phyloP scores from a whole-genome alignment of 495 filamentous ascomycete genomes.

The Rostrohypoxylon terebratum region DNA sequence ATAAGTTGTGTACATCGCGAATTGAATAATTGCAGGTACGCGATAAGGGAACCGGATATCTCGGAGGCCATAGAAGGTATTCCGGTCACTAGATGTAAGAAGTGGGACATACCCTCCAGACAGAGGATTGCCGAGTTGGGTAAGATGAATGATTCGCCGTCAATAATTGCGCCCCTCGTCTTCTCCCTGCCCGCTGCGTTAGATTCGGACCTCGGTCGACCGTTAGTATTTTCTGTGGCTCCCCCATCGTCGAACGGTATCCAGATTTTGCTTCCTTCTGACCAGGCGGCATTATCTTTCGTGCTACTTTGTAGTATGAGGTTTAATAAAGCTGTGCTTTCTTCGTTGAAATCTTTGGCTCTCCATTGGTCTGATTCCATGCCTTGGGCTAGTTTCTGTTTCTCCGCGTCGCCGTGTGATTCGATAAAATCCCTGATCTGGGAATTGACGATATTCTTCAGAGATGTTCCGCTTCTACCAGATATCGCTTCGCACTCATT shows the following conservation, averaged over 20 bases:
- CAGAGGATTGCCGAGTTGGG: conserved; percentile 83
- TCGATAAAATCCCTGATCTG: conserved; percentile 93
- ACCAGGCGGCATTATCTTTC: conserved; percentile 81
- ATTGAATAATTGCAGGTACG: conserved; percentile 89
- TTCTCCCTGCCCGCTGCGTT: conserved; percentile 75
- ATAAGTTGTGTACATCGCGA: conserved; percentile 93
- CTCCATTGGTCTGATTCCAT: conserved; percentile 95
- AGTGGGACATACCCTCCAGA: conserved; percentile 81
- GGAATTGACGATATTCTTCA: conserved; percentile 89
- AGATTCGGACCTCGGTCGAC: conserved; percentile 46
- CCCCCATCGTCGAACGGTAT: conserved; percentile 60
- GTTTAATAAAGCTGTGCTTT: conserved; percentile 69
- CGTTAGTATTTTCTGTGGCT: conserved; percentile 46
- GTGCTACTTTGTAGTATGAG: conserved; percentile 83
- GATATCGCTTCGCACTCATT: conserved; percentile 98
- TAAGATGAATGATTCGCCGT: conserved; percentile 86
- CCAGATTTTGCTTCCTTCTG: conserved; percentile 77
- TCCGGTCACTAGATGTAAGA: conserved; percentile 81
- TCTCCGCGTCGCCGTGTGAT: conserved; percentile 77
- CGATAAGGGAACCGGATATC: conserved; percentile 72
- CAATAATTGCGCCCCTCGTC: conserved; percentile 78
- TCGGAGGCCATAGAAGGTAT: conserved; percentile 91
- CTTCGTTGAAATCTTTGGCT: conserved; percentile 83
- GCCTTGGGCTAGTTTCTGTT: conserved; percentile 79
- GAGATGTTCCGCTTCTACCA: conserved; percentile 81